These are phyloP conservation scores for Penicillium macrosclerotiorum DNA, from an alignment of 495 filamentous ascomycete genomes.

Conservation along the genomic window DNA sequence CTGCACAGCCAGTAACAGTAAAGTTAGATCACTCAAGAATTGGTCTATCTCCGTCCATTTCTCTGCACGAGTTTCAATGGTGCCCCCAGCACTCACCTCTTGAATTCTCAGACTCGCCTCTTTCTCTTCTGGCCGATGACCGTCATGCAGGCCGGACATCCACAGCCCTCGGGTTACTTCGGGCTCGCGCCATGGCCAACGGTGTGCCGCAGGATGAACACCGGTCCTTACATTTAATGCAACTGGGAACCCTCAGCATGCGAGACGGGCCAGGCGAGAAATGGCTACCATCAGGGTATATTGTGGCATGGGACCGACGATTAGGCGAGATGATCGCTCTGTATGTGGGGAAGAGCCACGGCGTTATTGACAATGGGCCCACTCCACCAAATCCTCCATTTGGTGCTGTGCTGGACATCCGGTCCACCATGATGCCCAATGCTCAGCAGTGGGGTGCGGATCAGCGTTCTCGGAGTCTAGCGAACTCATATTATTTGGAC, in stretches of 20 bases:
- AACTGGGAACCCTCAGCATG: slow-evolving; percentile 34
- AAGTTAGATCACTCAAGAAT: too few species aligned
- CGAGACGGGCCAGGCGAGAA: slow-evolving; percentile 7
- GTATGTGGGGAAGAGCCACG: slow-evolving; percentile 22
- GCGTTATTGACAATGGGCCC: slow-evolving; percentile 18
- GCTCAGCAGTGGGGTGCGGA: background rate
- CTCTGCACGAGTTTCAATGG: slow-evolving; percentile 36
- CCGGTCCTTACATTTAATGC: slow-evolving; percentile 31
- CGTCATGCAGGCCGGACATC: slow-evolving; percentile 12
- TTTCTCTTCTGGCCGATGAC: slow-evolving; percentile 10
- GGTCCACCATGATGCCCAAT: slow-evolving; percentile 6
- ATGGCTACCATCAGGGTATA: slow-evolving; percentile 36
- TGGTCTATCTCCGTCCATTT: background rate
- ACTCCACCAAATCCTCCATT: slow-evolving; percentile 16
- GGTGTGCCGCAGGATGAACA: slow-evolving; percentile 13
- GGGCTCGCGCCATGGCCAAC: slow-evolving; percentile 18
- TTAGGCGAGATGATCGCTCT: slow-evolving; percentile 28
- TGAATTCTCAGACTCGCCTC: slow-evolving; percentile 19
- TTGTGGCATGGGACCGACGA: slow-evolving; percentile 40
- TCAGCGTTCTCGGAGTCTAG: slow-evolving; percentile 7
- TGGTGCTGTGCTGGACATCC: slow-evolving; percentile 19
- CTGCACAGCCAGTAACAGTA: slow-evolving; percentile 4
- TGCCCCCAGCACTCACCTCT: slow-evolving; percentile 30
- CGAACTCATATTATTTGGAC: slow-evolving; percentile 24
- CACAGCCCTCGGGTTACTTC: slow-evolving; percentile 31